Evolutionary conservation across 208 protist species (phyloP).

Genomic region (Crithidia expoeki): DNA sequence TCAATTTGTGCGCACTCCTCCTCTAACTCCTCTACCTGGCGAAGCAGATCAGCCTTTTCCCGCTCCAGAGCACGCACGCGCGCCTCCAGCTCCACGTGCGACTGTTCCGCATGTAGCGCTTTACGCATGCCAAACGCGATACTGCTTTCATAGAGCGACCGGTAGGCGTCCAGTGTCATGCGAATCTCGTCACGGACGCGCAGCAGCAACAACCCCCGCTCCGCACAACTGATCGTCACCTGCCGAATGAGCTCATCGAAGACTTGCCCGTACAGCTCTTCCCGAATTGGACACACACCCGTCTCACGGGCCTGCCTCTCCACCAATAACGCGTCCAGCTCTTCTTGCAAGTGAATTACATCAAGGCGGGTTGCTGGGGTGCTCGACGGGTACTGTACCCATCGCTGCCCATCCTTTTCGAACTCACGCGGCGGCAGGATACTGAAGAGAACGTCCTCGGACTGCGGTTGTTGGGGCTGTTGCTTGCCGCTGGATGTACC

Average conservation of each 20-base stretch:
- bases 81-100: slow-evolving; percentile 95
- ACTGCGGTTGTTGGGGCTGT: slow-evolving; percentile 40
- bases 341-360: slow-evolving; percentile 94
- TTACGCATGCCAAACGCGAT: slow-evolving; percentile 98
- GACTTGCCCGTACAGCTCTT: slow-evolving; percentile 97
- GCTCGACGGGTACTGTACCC: slow-evolving; percentile 90
- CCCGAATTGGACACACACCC: slow-evolving; percentile 98
- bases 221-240: slow-evolving; percentile 98
- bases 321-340: slow-evolving; percentile 93
- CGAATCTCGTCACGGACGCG: slow-evolving; percentile 97
- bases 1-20: slow-evolving; percentile 84
- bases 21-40: slow-evolving; percentile 82
- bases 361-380: slow-evolving; percentile 89
- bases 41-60: slow-evolving; percentile 95
- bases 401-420: slow-evolving; percentile 81
- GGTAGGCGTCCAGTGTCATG: slow-evolving; percentile 88
- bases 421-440: slow-evolving; percentile 91
- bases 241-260: slow-evolving; percentile 99
- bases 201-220: slow-evolving; percentile 97
- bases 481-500: background rate
- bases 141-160: slow-evolving; percentile 83
- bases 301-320: slow-evolving; percentile 97
- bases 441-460: slow-evolving; percentile 93
- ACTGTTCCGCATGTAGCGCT: slow-evolving; percentile 97
- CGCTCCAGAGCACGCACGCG: slow-evolving; percentile 92